phyloP scores from a whole-genome alignment of 1,284 basidiomycete genomes.

The Pulveroboletus sp. region DNA sequence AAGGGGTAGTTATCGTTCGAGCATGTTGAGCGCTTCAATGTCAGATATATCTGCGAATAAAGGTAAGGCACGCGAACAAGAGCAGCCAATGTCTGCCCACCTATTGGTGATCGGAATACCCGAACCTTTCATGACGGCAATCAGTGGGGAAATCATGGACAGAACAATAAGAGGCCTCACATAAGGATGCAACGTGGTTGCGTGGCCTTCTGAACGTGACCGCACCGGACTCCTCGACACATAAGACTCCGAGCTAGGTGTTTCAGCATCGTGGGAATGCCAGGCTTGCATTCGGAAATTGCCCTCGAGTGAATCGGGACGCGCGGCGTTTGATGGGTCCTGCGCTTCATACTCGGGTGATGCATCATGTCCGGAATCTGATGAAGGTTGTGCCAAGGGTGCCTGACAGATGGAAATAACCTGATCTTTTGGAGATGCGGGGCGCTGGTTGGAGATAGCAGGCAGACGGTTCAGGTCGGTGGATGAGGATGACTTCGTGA shows the following conservation, averaged over 20 bases:
- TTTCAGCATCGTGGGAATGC: constrained; percentile 14
- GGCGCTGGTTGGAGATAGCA: background rate
- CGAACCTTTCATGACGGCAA: constrained; percentile 21
- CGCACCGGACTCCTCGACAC: constrained; percentile 30
- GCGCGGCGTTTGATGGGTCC: constrained; percentile 15
- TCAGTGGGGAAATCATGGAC: constrained; percentile 11
- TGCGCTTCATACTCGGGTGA: constrained; percentile 32
- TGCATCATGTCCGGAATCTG: constrained; percentile 25
- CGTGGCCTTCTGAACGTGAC: constrained; percentile 30
- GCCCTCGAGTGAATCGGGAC: constrained; percentile 23
- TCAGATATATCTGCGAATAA: constrained; percentile 26
- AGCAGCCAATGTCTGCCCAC: constrained; percentile 9
- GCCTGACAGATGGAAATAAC: constrained; percentile 10
- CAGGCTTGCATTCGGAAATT: constrained; percentile 25
- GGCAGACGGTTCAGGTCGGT: constrained; percentile 10
- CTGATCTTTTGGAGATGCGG: constrained; percentile 25
- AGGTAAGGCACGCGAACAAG: background rate
- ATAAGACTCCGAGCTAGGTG: constrained; percentile 22
- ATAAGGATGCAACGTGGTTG: constrained; percentile 27
- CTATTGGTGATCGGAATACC: constrained; percentile 30
- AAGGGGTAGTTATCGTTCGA: constrained; percentile 17
- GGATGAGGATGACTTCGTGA: constrained; percentile 19
- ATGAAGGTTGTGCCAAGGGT: constrained; percentile 18
- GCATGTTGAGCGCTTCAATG: constrained; percentile 22
- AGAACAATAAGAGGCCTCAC: constrained; percentile 15